These are phyloP conservation scores for Exophiala spinifera DNA, from an alignment of 2,329 filamentous ascomycete species.

Conservation along the genomic window DNA sequence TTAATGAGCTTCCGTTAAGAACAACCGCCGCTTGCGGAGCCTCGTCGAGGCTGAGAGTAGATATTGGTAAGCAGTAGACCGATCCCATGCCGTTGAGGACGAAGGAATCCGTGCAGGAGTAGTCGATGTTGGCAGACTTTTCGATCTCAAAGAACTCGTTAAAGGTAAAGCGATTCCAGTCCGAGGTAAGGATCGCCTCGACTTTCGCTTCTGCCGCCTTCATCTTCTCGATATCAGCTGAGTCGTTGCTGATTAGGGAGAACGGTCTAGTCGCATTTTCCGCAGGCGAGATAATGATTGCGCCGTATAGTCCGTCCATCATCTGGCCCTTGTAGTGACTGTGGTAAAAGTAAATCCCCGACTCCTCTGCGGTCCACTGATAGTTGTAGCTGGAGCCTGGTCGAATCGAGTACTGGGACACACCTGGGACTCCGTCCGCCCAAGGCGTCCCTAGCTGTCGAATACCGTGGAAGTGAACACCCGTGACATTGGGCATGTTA, in stretches of 20 bases:
- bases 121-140: slow-evolving; percentile 36
- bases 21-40: slow-evolving; percentile 30
- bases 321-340: slow-evolving; percentile 63
- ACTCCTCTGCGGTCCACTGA: slow-evolving; percentile 48
- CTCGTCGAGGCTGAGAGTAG: slow-evolving; percentile 37
- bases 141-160: slow-evolving; percentile 38
- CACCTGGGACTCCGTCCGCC: slow-evolving; percentile 69
- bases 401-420: slow-evolving; percentile 66
- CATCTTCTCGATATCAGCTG: slow-evolving; percentile 47
- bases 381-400: slow-evolving; percentile 64
- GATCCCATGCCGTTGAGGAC: slow-evolving; percentile 61
- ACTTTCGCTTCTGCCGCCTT: slow-evolving; percentile 48
- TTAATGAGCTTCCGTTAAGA: slow-evolving; percentile 29
- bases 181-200: slow-evolving; percentile 52
- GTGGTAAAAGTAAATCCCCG: slow-evolving; percentile 65
- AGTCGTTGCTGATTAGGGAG: slow-evolving; percentile 44
- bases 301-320: slow-evolving; percentile 65
- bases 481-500: slow-evolving; percentile 61
- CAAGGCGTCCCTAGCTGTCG: slow-evolving; percentile 71
- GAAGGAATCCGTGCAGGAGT: slow-evolving; percentile 60
- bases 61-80: slow-evolving; percentile 52
- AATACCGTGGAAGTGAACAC: slow-evolving; percentile 75
- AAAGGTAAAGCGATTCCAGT: slow-evolving; percentile 56
- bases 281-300: slow-evolving; percentile 55
- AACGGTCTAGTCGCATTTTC: slow-evolving; percentile 47